Percentiles rank a stretch among this genome's conserved stretches.
These are phyloP conservation scores for Leucoagaricus sp. DNA, from an alignment of 1,284 basidiomycete species.

Conservation along the genomic window DNA sequence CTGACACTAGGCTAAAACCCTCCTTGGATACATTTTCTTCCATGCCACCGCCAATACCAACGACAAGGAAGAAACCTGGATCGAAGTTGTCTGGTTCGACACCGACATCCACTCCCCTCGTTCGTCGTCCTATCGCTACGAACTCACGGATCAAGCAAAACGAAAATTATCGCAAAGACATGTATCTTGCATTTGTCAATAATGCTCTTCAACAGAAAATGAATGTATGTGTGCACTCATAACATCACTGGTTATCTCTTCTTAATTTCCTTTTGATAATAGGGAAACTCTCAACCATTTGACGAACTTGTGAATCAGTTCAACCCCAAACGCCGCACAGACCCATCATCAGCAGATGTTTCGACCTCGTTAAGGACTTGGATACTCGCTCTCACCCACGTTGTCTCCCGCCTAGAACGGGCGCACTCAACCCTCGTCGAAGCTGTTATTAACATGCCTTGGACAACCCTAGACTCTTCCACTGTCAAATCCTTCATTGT, in stretches of 20 bases:
- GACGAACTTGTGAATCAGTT: constrained; percentile 76
- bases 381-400: constrained; percentile 76
- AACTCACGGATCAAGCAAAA: constrained; percentile 78
- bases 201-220: constrained; percentile 80
- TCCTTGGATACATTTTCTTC: constrained; percentile 17
- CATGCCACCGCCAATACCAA: neutral
- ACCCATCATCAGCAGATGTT: constrained; percentile 25
- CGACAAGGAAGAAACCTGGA: constrained; percentile 38
- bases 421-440: constrained; percentile 85
- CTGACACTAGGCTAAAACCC: constrained; percentile 28
- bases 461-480: constrained; percentile 84
- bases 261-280: constrained; percentile 15
- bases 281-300: constrained; percentile 70
- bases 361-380: constrained; percentile 60
- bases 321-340: constrained; percentile 46
- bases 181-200: constrained; percentile 84
- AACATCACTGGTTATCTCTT: constrained; percentile 6
- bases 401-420: constrained; percentile 79
- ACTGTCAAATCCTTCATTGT: constrained; percentile 87
- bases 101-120: constrained; percentile 35
- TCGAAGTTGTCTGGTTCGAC: constrained; percentile 32
- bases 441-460: constrained; percentile 87
- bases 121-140: constrained; percentile 66
- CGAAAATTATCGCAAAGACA: constrained; percentile 74
- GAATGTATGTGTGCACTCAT: constrained; percentile 44